A percentile compares a stretch with the other conserved stretches of the same genome.
Evolutionary conservation across 2,329 filamentous ascomycete species (phyloP).

Genomic region (Fusarium albidum): DNA sequence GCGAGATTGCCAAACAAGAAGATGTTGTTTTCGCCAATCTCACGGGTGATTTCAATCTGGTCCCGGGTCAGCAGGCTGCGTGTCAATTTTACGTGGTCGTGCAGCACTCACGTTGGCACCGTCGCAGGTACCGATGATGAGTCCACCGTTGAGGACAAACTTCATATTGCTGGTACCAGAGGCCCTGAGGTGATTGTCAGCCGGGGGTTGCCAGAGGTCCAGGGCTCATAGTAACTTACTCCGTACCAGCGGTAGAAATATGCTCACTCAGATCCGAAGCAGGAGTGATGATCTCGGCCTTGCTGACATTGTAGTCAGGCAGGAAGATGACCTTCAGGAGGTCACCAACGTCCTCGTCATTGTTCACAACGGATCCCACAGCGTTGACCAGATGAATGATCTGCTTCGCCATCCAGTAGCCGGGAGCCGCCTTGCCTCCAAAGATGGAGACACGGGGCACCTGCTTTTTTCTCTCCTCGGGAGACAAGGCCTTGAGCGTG

Average conservation of each 20-base stretch:
- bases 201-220: neutral
- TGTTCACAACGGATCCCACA: constrained; percentile 90
- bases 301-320: constrained; percentile 99
- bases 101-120: constrained; percentile 83
- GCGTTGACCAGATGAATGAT: constrained; percentile 97
- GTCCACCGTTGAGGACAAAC: constrained; percentile 94
- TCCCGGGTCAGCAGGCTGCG: constrained; percentile 8
- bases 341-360: constrained; percentile 90
- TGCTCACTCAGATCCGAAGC: constrained; percentile 98
- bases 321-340: constrained; percentile 96
- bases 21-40: constrained; percentile 96
- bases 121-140: constrained; percentile 98
- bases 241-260: constrained; percentile 96
- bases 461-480: constrained; percentile 86
- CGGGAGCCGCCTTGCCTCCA: constrained; percentile 95
- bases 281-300: constrained; percentile 95
- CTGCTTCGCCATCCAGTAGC: constrained; percentile 99
- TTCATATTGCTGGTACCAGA: constrained; percentile 99
- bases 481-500: constrained; percentile 82
- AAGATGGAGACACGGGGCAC: constrained; percentile 93
- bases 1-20: constrained; percentile 97
- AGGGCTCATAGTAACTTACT: constrained; percentile 57
- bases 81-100: neutral
- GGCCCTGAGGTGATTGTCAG: constrained; percentile 51
- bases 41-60: constrained; percentile 93